Evolutionary conservation across 2,329 filamentous ascomycete genomes (phyloP).

Genomic region (Neurospora sp.): DNA sequence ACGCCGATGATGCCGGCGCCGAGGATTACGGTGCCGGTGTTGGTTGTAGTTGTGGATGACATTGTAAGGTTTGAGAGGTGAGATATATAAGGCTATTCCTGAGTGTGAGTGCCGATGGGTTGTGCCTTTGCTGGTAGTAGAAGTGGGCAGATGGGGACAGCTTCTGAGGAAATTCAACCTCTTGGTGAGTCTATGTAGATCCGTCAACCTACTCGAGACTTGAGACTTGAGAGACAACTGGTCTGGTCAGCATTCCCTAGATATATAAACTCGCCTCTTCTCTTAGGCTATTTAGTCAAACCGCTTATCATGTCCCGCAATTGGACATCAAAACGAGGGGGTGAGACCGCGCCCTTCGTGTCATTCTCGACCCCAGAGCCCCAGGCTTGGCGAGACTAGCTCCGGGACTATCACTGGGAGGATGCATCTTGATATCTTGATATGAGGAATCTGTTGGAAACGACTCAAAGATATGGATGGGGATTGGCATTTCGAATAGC

Average conservation of each 20-base stretch:
- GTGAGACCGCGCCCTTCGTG: neutral
- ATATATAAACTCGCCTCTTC: neutral
- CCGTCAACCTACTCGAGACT: neutral
- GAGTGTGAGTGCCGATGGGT: neutral
- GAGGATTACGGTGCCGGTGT: slow-evolving; percentile 54
- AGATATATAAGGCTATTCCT: neutral
- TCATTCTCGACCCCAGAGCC: neutral
- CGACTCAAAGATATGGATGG: neutral
- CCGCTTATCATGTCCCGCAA: neutral
- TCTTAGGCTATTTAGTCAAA: neutral
- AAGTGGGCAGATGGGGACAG: neutral
- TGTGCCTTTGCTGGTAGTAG: neutral
- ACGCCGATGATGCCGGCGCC: slow-evolving; percentile 63
- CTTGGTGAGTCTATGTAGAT: neutral
- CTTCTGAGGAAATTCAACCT: neutral
- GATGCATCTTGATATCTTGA: neutral
- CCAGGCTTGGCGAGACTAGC: neutral
- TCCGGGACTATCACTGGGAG: neutral
- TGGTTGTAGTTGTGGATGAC: neutral
- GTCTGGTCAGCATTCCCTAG: neutral
- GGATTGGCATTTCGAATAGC: too few relatives aligned
- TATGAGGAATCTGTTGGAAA: neutral
- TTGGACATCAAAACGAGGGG: neutral
- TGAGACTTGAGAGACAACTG: neutral
- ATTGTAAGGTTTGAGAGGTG: neutral